Percentiles rank a stretch among this genome's conserved stretches.
phyloP scores from a whole-genome alignment of 192 early-diverging fungal species.

The Coemansia sp. region DNA sequence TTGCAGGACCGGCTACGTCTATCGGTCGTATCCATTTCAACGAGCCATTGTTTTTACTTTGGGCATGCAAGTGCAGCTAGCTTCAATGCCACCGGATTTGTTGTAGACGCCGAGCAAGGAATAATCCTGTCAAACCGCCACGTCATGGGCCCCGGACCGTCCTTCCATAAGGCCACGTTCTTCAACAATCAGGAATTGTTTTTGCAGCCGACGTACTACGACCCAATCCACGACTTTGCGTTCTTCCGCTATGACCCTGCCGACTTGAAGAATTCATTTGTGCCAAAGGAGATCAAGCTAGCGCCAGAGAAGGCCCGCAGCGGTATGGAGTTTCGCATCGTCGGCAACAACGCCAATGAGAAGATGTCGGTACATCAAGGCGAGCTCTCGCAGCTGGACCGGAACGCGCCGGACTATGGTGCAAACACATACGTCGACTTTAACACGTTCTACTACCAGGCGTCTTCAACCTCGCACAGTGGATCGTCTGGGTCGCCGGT shows the following conservation, averaged over 20 bases:
- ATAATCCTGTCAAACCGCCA: constrained; percentile 77
- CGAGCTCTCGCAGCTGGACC: constrained; percentile 71
- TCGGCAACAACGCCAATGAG: constrained; percentile 77
- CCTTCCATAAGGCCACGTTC: constrained; percentile 67
- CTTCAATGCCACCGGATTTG: constrained; percentile 66
- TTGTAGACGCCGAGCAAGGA: constrained; percentile 71
- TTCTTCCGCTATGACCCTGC: constrained; percentile 74
- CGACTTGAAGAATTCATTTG: constrained; percentile 52
- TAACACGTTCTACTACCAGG: constrained; percentile 80
- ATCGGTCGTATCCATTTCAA: constrained; percentile 18
- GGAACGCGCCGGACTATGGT: constrained; percentile 68
- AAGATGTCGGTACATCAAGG: constrained; percentile 77
- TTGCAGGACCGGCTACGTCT: constrained; percentile 26
- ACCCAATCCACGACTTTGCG: constrained; percentile 83
- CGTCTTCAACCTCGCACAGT: constrained; percentile 64
- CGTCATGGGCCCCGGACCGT: constrained; percentile 69
- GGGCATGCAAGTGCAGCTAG: neutral
- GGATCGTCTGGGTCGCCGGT: constrained; percentile 79
- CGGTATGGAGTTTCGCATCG: constrained; percentile 72
- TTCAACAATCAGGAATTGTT: constrained; percentile 70
- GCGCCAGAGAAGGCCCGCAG: constrained; percentile 69
- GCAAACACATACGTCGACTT: constrained; percentile 60
- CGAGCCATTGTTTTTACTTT: neutral
- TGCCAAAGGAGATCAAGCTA: constrained; percentile 52
- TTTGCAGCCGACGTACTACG: constrained; percentile 69